Evolutionary conservation across 108 stramenopile genomes (phyloP).

Genomic region (Conticribra guillardii): DNA sequence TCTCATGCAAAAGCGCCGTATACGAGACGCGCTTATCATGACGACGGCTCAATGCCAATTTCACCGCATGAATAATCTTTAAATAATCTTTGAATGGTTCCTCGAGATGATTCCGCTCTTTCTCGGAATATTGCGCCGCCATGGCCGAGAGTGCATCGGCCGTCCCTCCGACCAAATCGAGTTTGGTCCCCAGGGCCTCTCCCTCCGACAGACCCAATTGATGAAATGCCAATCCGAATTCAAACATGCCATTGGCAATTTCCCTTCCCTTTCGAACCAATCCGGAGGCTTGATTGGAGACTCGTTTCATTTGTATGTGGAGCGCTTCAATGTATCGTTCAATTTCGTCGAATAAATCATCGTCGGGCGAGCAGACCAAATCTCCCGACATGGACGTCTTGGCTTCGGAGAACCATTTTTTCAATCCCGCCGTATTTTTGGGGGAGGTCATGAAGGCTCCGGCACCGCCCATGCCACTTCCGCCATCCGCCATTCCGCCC

Average conservation of each 20-base stretch:
- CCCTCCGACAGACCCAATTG: conserved; percentile 93
- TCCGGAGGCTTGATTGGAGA: conserved; percentile 85
- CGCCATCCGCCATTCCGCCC: conserved; percentile 14
- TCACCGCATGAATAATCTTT: conserved; percentile 93
- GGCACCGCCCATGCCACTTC: conserved; percentile 24
- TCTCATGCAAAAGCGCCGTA: conserved; percentile 74
- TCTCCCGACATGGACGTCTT: conserved; percentile 83
- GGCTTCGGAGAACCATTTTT: conserved; percentile 90
- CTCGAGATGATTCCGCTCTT: conserved; percentile 88
- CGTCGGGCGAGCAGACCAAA: conserved; percentile 84
- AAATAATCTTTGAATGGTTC: conserved; percentile 96
- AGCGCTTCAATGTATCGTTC: conserved; percentile 89
- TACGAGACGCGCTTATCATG: conserved; percentile 90
- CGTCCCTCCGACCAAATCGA: conserved; percentile 84
- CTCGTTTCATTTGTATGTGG: conserved; percentile 91
- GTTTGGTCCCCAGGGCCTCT: conserved; percentile 83
- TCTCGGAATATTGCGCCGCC: conserved; percentile 84
- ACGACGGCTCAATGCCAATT: conserved; percentile 87
- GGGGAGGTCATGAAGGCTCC: conserved; percentile 44
- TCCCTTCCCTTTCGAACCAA: conserved; percentile 94
- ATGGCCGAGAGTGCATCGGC: conserved; percentile 83
- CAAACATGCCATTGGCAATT: conserved; percentile 92
- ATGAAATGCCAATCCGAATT: conserved; percentile 97
- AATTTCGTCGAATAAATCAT: conserved; percentile 93
- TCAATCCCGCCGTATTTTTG: conserved; percentile 78